These are phyloP conservation scores for Myriosclerotinia curreyana DNA, from an alignment of 2,329 filamentous ascomycete species.

Conservation along the genomic window DNA sequence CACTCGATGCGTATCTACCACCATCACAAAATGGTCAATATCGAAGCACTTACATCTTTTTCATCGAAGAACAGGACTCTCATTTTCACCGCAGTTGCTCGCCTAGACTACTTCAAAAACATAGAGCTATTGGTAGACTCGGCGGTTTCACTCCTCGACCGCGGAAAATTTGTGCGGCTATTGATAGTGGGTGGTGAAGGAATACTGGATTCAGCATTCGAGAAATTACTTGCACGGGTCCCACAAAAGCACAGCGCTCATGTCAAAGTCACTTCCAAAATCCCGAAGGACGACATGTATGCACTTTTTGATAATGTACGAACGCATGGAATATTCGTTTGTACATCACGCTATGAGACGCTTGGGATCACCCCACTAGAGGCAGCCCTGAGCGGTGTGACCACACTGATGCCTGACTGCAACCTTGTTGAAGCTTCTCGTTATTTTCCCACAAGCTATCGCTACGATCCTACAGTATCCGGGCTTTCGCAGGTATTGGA, in stretches of 20 bases:
- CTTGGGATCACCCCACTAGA: constrained; percentile 26
- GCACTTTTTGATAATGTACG: constrained; percentile 23
- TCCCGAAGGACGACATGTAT: constrained; percentile 26
- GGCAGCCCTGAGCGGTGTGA: constrained; percentile 24
- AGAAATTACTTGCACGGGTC: constrained; percentile 18
- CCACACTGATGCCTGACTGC: constrained; percentile 24
- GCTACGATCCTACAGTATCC: constrained; percentile 17
- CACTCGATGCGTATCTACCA: constrained; percentile 17
- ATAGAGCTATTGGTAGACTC: constrained; percentile 25
- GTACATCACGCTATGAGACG: constrained; percentile 27
- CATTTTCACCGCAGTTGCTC: constrained; percentile 27
- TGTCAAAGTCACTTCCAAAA: constrained; percentile 25
- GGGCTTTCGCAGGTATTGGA: constrained; percentile 15
- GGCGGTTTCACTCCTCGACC: constrained; percentile 20
- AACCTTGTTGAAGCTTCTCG: constrained; percentile 24
- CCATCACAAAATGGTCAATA: constrained; percentile 1
- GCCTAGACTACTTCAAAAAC: constrained; percentile 27
- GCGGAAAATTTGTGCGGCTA: constrained; percentile 19
- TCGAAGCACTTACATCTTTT: constrained; percentile 10
- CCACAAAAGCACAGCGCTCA: constrained; percentile 22
- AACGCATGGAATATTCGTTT: constrained; percentile 24
- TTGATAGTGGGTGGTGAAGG: constrained; percentile 24
- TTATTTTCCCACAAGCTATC: constrained; percentile 23
- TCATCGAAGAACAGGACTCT: constrained; percentile 20
- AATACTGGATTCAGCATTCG: constrained; percentile 6